These are phyloP conservation scores for Leishmania tarentolae DNA, from an alignment of 208 protist genomes.

Conservation along the genomic window DNA sequence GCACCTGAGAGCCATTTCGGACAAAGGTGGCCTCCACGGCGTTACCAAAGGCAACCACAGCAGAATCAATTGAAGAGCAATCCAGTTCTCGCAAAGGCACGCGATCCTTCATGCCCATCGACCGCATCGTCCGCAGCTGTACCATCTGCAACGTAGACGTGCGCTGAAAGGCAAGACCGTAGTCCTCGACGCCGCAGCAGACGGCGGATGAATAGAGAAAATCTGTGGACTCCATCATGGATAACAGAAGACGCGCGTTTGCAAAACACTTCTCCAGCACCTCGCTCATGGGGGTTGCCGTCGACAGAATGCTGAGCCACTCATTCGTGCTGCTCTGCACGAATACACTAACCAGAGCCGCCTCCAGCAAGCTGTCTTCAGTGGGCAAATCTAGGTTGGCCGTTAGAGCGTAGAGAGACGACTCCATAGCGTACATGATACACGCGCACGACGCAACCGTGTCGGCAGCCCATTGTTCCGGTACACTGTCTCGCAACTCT, in stretches of 20 bases:
- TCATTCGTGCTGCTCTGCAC: conserved; percentile 56
- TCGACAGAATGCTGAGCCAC: conserved; percentile 64
- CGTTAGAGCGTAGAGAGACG: conserved; percentile 77
- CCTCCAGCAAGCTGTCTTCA: conserved; percentile 84
- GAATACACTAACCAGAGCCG: conserved; percentile 65
- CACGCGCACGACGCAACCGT: conserved; percentile 65
- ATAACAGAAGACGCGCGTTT: conserved; percentile 47
- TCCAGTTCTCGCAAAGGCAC: conserved; percentile 76
- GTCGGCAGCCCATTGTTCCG: conserved; percentile 55
- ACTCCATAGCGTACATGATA: conserved; percentile 87
- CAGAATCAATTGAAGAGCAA: conserved; percentile 65
- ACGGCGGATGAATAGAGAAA: conserved; percentile 79
- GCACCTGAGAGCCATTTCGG: conserved; percentile 65
- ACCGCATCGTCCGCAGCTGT: conserved; percentile 64
- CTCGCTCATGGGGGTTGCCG: conserved; percentile 53
- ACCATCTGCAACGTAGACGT: conserved; percentile 86
- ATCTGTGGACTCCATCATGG: conserved; percentile 71
- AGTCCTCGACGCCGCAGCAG: conserved; percentile 88
- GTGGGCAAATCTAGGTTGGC: conserved; percentile 81
- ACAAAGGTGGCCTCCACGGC: conserved; percentile 85
- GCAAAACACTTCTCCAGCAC: conserved; percentile 56
- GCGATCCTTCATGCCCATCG: conserved; percentile 63
- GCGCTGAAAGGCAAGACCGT: conserved; percentile 80
- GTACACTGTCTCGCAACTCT: conserved; percentile 50
- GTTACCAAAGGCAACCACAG: conserved; percentile 79